Conservation (phyloP, 352 stramenopile genomes). For the Pythium pyrilobum region DNA sequence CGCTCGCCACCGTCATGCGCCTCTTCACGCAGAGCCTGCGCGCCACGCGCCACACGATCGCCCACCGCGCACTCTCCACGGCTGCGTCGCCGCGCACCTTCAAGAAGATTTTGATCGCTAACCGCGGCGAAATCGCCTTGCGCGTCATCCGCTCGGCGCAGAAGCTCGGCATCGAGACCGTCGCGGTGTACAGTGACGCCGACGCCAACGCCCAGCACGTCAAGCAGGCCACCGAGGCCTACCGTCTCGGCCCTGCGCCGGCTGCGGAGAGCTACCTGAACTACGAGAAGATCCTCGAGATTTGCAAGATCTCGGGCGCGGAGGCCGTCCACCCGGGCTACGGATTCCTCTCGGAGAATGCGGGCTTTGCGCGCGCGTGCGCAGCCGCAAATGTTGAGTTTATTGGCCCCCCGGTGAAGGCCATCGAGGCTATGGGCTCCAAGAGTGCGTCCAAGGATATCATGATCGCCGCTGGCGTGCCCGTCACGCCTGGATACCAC, state of each 20-base stretch:
- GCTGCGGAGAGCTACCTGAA: conserved; percentile 78
- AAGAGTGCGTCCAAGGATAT: conserved; percentile 92
- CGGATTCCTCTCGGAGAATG: conserved; percentile 89
- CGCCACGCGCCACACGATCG: conserved; percentile 6
- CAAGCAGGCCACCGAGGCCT: conserved; percentile 65
- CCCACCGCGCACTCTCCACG: conserved; percentile 24
- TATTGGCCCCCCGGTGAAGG: conserved; percentile 81
- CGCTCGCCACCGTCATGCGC: conserved; percentile 5
- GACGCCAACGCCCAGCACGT: conserved; percentile 80
- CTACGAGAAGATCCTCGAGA: conserved; percentile 69
- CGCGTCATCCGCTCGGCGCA: conserved; percentile 82
- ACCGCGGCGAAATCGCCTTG: conserved; percentile 89
- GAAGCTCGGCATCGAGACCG: conserved; percentile 86
- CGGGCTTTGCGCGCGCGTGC: conserved; percentile 64
- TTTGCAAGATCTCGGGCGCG: conserved; percentile 52
- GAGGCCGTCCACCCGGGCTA: conserved; percentile 89
- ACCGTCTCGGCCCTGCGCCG: conserved; percentile 58
- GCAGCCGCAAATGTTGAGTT: conserved; percentile 81
- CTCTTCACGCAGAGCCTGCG: conserved; percentile 17
- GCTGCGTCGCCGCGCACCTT: conserved; percentile 37
- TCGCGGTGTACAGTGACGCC: conserved; percentile 88
- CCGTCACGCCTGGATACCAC: conserved; percentile 89
- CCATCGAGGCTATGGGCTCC: conserved; percentile 90
- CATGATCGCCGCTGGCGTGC: conserved; percentile 83
- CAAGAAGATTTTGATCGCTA: conserved; percentile 90